Evolutionary conservation across 2,329 filamentous ascomycete species (phyloP), one percentile per base, ranked within the genome.

Genomic region (Cadophora sp.): DNA sequence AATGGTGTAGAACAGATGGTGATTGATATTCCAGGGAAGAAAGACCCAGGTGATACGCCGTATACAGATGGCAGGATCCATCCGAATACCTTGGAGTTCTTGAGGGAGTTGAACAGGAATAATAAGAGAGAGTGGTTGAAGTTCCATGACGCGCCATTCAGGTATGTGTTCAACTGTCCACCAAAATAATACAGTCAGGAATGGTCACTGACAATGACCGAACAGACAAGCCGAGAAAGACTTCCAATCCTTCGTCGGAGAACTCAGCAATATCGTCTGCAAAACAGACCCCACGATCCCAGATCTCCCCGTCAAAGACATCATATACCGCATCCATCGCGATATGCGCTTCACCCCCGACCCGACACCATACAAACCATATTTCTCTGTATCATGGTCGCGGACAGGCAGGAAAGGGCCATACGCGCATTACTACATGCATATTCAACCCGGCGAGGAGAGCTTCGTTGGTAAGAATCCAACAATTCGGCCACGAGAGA

Each of bases 381-480:
- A 94, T 80, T 97, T 94, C 80, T 92, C 91, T 11, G 93, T 91
- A 46, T 92, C 92, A 27, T 97, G 92, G 89, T 88, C 92, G 66
- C 89, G 94, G 24, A 97, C 93, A 0, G 94, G 94, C 24, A 87
- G 92, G 65, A 97, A 97, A 80, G 93, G 93, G 0, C 90, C 92
- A 11, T 97, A 96, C 79, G 94, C 94, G 7, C 91, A 89, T 76
- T 97, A 97, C 81, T 97, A 97, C 81, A 81, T 97, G 24, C 93
- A 97, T 78, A 86, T 92, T 71, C 88, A 95, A 77, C 93, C 94
- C 12, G 82, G 82, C 27, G 83, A 83, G 2, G 82, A 85, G 62
- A 91, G 88, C 76, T 92, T 95, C 73, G 83, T 97, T 51, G 94
- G 92, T 67, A 64, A 46, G 43, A 1, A 4, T 19, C 14, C 40